Evolutionary conservation across 1,284 basidiomycete species (phyloP), one percentile per base, ranked within the genome.

Genomic region (Mycena citricolor): DNA sequence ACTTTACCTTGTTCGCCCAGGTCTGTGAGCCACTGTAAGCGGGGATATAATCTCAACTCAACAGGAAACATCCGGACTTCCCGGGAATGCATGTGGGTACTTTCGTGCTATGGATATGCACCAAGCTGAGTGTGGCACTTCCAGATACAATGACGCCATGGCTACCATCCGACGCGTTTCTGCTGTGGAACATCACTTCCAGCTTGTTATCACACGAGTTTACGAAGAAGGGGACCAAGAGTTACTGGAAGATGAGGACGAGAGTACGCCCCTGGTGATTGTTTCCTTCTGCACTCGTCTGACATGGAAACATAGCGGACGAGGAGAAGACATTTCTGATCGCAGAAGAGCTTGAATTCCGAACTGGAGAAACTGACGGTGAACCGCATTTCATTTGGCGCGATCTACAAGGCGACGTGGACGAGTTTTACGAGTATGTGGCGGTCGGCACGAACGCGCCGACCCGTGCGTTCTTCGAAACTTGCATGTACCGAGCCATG

Each of bases 211-310:
- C 43, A 97, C 94, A 11, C 79, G 94, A 51, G 93, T 95, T 0
- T 97, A 90, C 61, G 92, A 97, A 56, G 93, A 97, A 51, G 94
- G 93, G 8, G 94, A 97, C 61, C 90, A 97, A 62, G 89, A 94
- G 58, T 67, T 97, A 23, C 70, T 97, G 11, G 93, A 95, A 54
- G 94, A 97, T 57, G 93, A 97, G 63, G 92, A 94, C 31, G 95
- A 98, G 70, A 91, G 91, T 94, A 63, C 61, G 89, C 73, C 25
- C 24, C 33, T 52, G 32, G 16, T 32, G 37, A 30, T 37, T 17
- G 11, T 42, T 34, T 20, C n/a, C 25, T 17, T 11, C 17, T 20
- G 25, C 35, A 6, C 26, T 35, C 35, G 34, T 35, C 49, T 39
- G 10, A 37, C 16, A 33, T 8, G 20, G 8, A 14, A 8, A 39